Evolutionary conservation across 176 grass and related monocot genomes (phyloP).

Genomic region (Eragrostis nindensis): DNA sequence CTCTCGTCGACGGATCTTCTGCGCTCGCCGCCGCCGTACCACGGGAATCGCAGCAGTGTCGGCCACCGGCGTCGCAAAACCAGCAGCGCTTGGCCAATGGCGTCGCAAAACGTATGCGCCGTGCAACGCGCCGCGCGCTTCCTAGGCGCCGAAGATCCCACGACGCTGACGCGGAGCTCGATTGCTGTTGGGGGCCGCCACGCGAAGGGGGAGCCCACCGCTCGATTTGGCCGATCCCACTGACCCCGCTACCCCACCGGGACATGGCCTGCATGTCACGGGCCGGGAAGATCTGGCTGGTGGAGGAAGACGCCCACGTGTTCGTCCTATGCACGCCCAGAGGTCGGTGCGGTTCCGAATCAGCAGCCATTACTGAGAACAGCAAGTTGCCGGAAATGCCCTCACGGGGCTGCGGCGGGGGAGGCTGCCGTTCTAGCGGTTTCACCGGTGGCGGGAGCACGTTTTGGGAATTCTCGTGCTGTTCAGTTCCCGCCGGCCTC

Average conservation of each 20-base stretch:
- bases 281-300: accelerated
- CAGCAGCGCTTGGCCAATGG: neutral
- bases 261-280: accelerated
- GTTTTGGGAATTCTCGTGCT: neutral
- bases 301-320: neutral
- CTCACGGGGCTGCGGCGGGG: neutral
- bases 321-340: neutral
- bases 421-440: too few relatives aligned
- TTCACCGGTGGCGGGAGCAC: neutral
- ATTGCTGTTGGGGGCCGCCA: slow-evolving; percentile 34
- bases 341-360: slow-evolving; percentile 73
- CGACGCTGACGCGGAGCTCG: neutral
- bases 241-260: accelerated
- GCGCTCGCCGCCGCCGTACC: neutral
- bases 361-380: slow-evolving; percentile 49
- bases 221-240: neutral
- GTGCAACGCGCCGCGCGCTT: accelerated
- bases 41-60: too few relatives aligned
- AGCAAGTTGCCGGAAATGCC: slow-evolving; percentile 26
- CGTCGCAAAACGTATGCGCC: neutral
- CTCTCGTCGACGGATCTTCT: slow-evolving; percentile 17
- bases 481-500: neutral
- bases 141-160: neutral
- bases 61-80: neutral
- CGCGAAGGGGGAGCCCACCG: slow-evolving; percentile 16